Evolutionary conservation across 2,329 filamentous ascomycete species (phyloP), one percentile per base, ranked within the genome.

Genomic region (Colletotrichum euphorbiae): DNA sequence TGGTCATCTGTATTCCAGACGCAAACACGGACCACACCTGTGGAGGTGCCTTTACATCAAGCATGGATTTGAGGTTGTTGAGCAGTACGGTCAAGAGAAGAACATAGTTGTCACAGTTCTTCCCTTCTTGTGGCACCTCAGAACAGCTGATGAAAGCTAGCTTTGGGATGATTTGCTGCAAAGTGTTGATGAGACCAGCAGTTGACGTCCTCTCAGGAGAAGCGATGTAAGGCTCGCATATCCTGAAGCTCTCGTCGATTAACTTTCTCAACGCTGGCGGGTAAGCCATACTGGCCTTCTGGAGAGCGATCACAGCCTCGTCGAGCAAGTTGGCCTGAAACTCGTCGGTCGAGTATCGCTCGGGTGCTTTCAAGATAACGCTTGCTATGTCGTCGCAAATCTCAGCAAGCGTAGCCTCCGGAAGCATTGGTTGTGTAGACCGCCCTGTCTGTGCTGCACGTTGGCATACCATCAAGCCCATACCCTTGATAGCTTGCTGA

Each of bases 101-200:
- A 11, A 84, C 64, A 61, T 83, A 83, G 67, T 85, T 80, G 13
- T 74, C 66, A n/a, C 83, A 73, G 1, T 76, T 74, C 6, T 73
- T 71, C 1, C 71, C 71, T 3, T 72, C 67, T 2, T 65, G 71
- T 1, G 79, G 78, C 0, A 80, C 67, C 45, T 80, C 76, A 1
- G 83, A 85, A 72, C 83, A 86, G 31, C 83, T 83, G 54, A 88
- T 77, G 61, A 81, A 84, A 3, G 83, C 82, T 3, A 89, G 71
- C 2, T 83, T 78, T 9, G 79, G 78, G 4, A 84, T 77, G 2
- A 85, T 75, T 31, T 74, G 74, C 33, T 77, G 75, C 5, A 82
- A 76, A 4, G 43, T 43, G 19, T 36, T 13, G 15, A 31, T 36
- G 40, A 43, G 12, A 38, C n/a, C 36, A 19, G 12, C 9, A 8